phyloP scores from a whole-genome alignment of 192 early-diverging fungal genomes.

The Bifiguratus adelaidae region DNA sequence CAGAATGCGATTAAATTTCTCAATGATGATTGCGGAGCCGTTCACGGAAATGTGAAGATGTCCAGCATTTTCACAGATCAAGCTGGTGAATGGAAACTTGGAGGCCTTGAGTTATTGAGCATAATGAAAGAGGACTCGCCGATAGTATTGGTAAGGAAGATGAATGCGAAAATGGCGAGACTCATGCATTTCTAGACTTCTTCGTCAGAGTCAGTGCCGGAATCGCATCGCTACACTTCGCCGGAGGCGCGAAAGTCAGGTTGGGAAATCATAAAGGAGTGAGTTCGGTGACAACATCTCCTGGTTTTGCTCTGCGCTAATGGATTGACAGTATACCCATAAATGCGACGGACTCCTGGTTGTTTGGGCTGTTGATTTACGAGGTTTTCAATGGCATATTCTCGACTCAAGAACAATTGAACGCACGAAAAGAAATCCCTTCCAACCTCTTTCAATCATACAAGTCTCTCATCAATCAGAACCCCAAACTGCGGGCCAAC shows the following conservation, averaged over 20 bases:
- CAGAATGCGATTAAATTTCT: slow-evolving; percentile 81
- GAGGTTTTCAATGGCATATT: slow-evolving; percentile 67
- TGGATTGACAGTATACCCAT: slow-evolving; percentile 18
- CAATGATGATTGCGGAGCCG: slow-evolving; percentile 72
- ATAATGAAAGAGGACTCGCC: slow-evolving; percentile 60
- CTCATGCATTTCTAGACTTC: not conserved
- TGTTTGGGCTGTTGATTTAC: slow-evolving; percentile 71
- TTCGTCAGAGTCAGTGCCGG: slow-evolving; percentile 23
- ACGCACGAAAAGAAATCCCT: slow-evolving; percentile 47
- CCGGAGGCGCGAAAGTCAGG: slow-evolving; percentile 57
- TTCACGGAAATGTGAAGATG: slow-evolving; percentile 79
- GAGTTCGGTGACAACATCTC: slow-evolving; percentile 3
- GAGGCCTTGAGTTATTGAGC: slow-evolving; percentile 76
- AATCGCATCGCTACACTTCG: slow-evolving; percentile 57
- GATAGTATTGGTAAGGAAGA: slow-evolving; percentile 35
- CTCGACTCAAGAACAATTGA: slow-evolving; percentile 31
- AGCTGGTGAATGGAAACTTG: slow-evolving; percentile 92
- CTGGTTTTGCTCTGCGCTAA: not conserved
- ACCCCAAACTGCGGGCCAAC: slow-evolving; percentile 50
- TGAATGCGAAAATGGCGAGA: too few species aligned
- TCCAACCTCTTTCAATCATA: slow-evolving; percentile 41
- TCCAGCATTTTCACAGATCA: slow-evolving; percentile 78
- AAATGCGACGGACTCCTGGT: slow-evolving; percentile 69
- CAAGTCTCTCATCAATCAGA: slow-evolving; percentile 44
- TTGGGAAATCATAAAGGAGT: slow-evolving; percentile 54